A percentile compares a stretch with the other conserved stretches of the same genome.
phyloP scores from a whole-genome alignment of 371 early-diverging fungal species.

The Mucor velutinosus region DNA sequence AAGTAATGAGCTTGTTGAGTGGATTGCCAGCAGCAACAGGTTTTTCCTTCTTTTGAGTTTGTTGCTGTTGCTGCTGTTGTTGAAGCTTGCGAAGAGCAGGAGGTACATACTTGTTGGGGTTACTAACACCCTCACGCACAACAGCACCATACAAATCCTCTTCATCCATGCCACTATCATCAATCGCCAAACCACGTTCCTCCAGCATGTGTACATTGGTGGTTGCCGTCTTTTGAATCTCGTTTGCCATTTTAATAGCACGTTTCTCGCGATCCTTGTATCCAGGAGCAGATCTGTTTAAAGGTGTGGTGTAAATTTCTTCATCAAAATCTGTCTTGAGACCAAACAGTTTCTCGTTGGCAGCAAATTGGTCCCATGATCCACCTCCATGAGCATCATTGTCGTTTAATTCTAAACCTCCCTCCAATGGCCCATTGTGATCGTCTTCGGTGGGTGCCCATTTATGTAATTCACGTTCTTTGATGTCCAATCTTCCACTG shows the following conservation, averaged over 20 bases:
- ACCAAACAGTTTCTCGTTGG: conserved; percentile 94
- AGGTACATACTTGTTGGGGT: conserved; percentile 78
- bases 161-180: conserved; percentile 81
- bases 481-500: conserved; percentile 64
- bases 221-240: conserved; percentile 81
- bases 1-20: conserved; percentile 38
- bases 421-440: conserved; percentile 30
- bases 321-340: conserved; percentile 95
- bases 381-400: conserved; percentile 6
- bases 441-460: conserved; percentile 76
- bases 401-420: conserved; percentile 37
- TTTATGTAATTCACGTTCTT: conserved; percentile 82
- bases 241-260: conserved; percentile 89
- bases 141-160: conserved; percentile 88
- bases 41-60: conserved; percentile 15
- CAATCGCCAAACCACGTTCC: conserved; percentile 80
- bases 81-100: conserved; percentile 72
- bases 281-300: conserved; percentile 86
- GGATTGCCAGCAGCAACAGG: conserved; percentile 7
- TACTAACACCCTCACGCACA: conserved; percentile 66
- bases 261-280: conserved; percentile 88
- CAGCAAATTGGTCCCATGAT: conserved; percentile 99
- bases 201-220: conserved; percentile 90
- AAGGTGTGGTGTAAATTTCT: conserved; percentile 91
- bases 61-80: conserved; percentile 21